Percentiles rank a stretch among this genome's conserved stretches.
Conservation (phyloP, 2,329 filamentous ascomycete species). For the Didymellaceae sp. region DNA sequence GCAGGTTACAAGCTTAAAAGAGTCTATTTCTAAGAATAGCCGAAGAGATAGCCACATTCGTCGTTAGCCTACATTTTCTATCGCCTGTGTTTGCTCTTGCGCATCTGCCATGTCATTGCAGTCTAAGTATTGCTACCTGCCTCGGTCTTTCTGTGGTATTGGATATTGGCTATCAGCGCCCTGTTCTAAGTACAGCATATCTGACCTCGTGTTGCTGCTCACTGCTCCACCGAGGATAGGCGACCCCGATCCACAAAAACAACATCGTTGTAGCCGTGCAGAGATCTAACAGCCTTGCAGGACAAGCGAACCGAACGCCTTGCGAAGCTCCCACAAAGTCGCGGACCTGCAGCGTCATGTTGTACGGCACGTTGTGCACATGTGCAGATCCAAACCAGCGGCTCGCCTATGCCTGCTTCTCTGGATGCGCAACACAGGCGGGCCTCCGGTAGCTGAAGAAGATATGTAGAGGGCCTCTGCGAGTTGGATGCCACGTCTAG, state of each 20-base stretch:
- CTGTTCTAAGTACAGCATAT: constrained; percentile 24
- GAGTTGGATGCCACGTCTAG: constrained; percentile 8
- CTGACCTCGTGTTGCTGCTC: constrained; percentile 40
- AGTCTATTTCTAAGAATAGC: constrained; percentile 46
- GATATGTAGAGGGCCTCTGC: constrained; percentile 5
- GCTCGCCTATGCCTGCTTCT: constrained; percentile 8
- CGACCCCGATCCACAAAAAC: constrained; percentile 17
- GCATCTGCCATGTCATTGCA: constrained; percentile 28
- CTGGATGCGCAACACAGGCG: constrained; percentile 3
- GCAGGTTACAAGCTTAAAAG: constrained; percentile 34
- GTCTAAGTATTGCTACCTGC: constrained; percentile 22
- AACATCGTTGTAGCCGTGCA: constrained; percentile 4
- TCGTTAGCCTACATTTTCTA: constrained; percentile 27
- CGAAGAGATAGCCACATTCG: constrained; percentile 9
- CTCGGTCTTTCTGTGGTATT: constrained; percentile 25
- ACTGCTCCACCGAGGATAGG: constrained; percentile 21
- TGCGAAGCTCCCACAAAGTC: constrained; percentile 7
- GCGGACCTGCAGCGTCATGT: constrained; percentile 5
- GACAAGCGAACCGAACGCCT: constrained; percentile 16
- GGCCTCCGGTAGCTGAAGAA: not conserved
- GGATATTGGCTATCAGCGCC: constrained; percentile 22
- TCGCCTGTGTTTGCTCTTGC: constrained; percentile 40
- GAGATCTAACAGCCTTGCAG: constrained; percentile 25
- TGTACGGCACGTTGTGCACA: constrained; percentile 14
- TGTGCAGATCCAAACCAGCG: constrained; percentile 13